These are phyloP conservation scores for Saccharum hybrid DNA, from an alignment of 202 grass and related monocot species.

Conservation along the genomic window DNA sequence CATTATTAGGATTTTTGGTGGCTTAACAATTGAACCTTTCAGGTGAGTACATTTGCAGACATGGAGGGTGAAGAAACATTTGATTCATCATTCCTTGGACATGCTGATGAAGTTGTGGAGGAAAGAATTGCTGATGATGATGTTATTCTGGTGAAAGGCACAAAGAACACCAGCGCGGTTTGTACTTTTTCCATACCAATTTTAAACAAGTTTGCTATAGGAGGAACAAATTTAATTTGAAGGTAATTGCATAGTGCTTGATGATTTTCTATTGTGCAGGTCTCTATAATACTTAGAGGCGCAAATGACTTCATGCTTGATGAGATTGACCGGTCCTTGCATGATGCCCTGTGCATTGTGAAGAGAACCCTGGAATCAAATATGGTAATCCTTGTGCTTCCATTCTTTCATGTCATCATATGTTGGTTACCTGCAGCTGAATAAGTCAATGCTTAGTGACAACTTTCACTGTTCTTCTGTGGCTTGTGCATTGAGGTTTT, in stretches of 20 bases:
- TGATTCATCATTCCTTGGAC: slow-evolving; percentile 77
- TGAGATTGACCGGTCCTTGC: slow-evolving; percentile 88
- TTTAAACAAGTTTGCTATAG: background rate
- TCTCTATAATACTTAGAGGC: slow-evolving; percentile 93
- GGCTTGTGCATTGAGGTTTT: background rate
- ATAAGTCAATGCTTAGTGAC: background rate
- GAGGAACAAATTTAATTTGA: background rate
- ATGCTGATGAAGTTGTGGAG: slow-evolving; percentile 86
- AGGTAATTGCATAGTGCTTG: background rate
- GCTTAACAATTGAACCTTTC: slow-evolving; percentile 8
- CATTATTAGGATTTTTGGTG: background rate
- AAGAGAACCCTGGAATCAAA: slow-evolving; percentile 94
- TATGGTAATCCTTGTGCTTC: slow-evolving; percentile 54
- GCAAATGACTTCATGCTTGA: slow-evolving; percentile 96
- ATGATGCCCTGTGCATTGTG: slow-evolving; percentile 87
- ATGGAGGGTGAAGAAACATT: slow-evolving; percentile 99
- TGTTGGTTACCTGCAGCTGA: background rate
- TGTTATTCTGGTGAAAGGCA: slow-evolving; percentile 93
- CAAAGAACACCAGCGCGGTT: slow-evolving; percentile 86
- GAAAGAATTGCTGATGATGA: slow-evolving; percentile 94
- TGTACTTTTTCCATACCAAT: slow-evolving; percentile 40
- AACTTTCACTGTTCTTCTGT: background rate
- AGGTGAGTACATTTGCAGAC: slow-evolving; percentile 96
- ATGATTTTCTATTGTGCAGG: slow-evolving; percentile 50
- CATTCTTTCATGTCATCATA: background rate